A percentile compares a stretch with the other conserved stretches of the same genome.
Conservation (phyloP, 495 filamentous ascomycete species). For the Aspergillus sparsus region DNA sequence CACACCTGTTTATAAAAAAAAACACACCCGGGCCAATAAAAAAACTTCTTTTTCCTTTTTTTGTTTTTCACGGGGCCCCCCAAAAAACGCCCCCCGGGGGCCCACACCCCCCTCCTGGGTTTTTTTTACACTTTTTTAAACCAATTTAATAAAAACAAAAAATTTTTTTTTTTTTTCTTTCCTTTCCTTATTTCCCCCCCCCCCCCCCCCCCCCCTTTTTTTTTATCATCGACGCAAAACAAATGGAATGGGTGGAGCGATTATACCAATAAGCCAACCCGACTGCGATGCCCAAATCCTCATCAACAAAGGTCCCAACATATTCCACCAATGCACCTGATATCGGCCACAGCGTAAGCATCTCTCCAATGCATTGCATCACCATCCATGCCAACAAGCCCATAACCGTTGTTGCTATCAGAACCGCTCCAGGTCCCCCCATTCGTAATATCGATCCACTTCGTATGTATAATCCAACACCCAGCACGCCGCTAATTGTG, state of each 20-base stretch:
- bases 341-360: conserved; percentile 52
- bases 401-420: conserved; percentile 44
- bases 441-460: conserved; percentile 45
- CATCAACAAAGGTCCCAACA: conserved; percentile 51
- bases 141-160: no score
- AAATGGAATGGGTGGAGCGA: background rate
- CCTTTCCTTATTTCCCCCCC: no score
- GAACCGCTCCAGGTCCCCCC: conserved; percentile 43
- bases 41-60: no score
- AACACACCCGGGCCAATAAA: no score
- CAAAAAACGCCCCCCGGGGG: no score
- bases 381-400: conserved; percentile 45
- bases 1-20: no score
- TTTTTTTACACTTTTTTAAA: no score
- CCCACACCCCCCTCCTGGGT: no score
- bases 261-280: conserved; percentile 51
- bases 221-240: background rate
- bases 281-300: conserved; percentile 47
- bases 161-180: no score
- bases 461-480: conserved; percentile 50
- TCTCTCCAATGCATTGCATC: conserved; percentile 52
- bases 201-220: no score
- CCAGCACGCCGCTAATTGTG: conserved; percentile 46
- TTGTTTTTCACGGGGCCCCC: no score
- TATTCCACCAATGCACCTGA: conserved; percentile 48